Evolutionary conservation across 495 filamentous ascomycete genomes (phyloP).

Genomic region (Tuber indicum): DNA sequence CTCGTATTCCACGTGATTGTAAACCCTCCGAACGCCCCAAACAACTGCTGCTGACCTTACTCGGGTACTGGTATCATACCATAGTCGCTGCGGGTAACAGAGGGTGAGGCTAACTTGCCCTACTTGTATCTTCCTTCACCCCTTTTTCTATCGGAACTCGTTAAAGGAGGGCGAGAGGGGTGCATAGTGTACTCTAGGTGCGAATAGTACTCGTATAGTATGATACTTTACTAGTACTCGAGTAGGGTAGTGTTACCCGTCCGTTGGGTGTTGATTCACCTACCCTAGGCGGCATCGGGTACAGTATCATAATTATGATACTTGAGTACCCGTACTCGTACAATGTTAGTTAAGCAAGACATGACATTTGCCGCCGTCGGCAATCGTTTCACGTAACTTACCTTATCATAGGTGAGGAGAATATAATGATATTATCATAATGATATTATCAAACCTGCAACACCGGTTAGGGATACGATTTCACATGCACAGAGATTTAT

Average conservation of each 20-base stretch:
- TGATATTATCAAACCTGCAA: background rate
- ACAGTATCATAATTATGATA: too few species aligned
- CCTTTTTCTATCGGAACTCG: too few species aligned
- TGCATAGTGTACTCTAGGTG: too few species aligned
- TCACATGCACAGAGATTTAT: background rate
- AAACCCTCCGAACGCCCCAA: background rate
- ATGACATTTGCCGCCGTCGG: background rate
- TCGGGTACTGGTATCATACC: too few species aligned
- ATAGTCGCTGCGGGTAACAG: background rate
- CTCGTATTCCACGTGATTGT: background rate
- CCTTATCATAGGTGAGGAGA: background rate
- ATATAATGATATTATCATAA: background rate
- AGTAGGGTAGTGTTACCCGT: background rate
- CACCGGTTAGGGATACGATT: background rate
- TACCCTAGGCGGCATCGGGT: background rate
- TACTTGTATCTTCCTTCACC: too few species aligned
- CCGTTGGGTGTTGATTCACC: background rate
- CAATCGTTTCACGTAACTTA: background rate
- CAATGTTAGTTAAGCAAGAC: too few species aligned
- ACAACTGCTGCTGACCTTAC: background rate
- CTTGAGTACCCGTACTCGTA: too few species aligned
- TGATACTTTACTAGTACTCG: too few species aligned
- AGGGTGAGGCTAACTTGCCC: too few species aligned
- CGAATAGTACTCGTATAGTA: too few species aligned
- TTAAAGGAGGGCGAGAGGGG: background rate